A percentile compares a stretch with the other conserved stretches of the same genome.
Evolutionary conservation across 1,284 basidiomycete species (phyloP).

Genomic region (Ganoderma leucocontextum): DNA sequence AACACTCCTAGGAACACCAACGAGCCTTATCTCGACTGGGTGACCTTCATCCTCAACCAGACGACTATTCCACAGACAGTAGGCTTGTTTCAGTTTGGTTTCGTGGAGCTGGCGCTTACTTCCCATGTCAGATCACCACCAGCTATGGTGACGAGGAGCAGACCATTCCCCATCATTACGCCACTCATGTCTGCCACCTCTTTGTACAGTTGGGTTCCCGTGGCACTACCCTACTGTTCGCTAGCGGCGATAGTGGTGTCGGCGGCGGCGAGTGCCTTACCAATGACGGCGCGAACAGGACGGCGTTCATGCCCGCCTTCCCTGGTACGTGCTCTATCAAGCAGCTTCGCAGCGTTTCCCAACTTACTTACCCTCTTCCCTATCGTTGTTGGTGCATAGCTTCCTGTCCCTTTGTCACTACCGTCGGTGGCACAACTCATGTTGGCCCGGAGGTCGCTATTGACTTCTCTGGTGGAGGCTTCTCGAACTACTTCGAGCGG

Average conservation of each 20-base stretch:
- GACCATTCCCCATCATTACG: conserved; percentile 41
- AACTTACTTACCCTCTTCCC: neutral
- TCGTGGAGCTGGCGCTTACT: too few relatives aligned
- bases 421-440: conserved; percentile 63
- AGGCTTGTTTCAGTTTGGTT: conserved; percentile 33
- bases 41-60: conserved; percentile 63
- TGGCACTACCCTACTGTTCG: conserved; percentile 53
- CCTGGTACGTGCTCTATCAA: conserved; percentile 46
- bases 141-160: conserved; percentile 45
- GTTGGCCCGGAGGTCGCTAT: conserved; percentile 59
- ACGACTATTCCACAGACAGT: conserved; percentile 60
- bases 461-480: conserved; percentile 71
- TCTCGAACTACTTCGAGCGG: conserved; percentile 67
- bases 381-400: conserved; percentile 11
- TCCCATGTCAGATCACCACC: conserved; percentile 50
- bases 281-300: conserved; percentile 49
- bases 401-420: conserved; percentile 67
- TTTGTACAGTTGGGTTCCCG: conserved; percentile 55
- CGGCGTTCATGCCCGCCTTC: conserved; percentile 52
- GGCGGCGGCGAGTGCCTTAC: conserved; percentile 48
- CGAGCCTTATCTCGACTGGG: conserved; percentile 63
- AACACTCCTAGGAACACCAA: conserved; percentile 67
- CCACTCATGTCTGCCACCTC: conserved; percentile 50
- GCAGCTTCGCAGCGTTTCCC: neutral
- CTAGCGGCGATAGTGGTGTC: conserved; percentile 51